Percentiles rank a stretch among this genome's conserved stretches.
Conservation (phyloP, 768 basidiomycete species). For the Boletus rex-veris region DNA sequence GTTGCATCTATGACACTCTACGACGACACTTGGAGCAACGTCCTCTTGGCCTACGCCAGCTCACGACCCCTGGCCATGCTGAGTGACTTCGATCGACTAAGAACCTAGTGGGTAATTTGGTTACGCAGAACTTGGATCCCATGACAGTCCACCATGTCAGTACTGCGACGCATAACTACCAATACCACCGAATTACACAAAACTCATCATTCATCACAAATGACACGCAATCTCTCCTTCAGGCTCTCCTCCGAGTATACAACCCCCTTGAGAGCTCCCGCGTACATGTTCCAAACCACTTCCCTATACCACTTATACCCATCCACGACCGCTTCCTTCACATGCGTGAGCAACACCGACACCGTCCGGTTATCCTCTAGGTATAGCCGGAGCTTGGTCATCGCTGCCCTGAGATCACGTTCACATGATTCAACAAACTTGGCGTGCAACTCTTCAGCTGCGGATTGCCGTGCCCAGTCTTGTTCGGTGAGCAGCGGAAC, state of each 20-base stretch:
- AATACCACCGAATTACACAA: background rate
- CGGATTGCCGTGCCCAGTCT: slow-evolving; percentile 49
- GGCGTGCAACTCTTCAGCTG: slow-evolving; percentile 47
- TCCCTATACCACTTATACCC: slow-evolving; percentile 74
- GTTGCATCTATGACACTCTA: background rate
- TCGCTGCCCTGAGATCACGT: slow-evolving; percentile 51
- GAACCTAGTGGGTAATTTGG: background rate
- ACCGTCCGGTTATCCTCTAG: slow-evolving; percentile 80
- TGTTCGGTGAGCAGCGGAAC: slow-evolving; percentile 35
- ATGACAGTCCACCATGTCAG: no score
- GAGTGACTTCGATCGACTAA: no score
- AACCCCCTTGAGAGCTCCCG: slow-evolving; percentile 31
- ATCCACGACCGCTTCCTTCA: slow-evolving; percentile 70
- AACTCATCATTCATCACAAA: slow-evolving; percentile 29
- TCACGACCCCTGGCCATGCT: no score
- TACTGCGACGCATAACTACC: no score
- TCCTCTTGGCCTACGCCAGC: background rate
- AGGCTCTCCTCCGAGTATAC: slow-evolving; percentile 37
- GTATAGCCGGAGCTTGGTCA: slow-evolving; percentile 66
- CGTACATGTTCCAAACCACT: slow-evolving; percentile 49
- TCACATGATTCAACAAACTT: slow-evolving; percentile 55
- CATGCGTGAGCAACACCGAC: slow-evolving; percentile 70
- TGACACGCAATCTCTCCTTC: slow-evolving; percentile 37
- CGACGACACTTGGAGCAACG: background rate
- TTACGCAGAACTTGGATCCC: background rate